Evolutionary conservation across 2,329 filamentous ascomycete species (phyloP).

Genomic region (Epichloe coenophiala): DNA sequence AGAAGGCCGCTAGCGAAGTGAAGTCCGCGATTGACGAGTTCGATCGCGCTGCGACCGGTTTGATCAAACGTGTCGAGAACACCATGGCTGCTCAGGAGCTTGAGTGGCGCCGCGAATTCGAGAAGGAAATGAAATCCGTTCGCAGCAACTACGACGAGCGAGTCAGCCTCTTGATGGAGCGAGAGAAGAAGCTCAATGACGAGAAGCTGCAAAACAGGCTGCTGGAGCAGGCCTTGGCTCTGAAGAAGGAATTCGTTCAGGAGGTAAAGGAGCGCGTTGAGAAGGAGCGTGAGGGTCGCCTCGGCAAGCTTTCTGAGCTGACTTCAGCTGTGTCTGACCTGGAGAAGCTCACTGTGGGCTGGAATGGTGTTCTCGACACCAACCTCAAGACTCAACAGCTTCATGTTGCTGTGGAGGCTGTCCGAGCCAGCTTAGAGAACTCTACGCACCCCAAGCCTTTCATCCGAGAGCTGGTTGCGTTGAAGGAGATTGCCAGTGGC

Average conservation of each 20-base stretch:
- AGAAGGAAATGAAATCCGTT: slow-evolving; percentile 68
- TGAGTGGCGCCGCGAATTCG: slow-evolving; percentile 79
- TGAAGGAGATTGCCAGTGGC: slow-evolving; percentile 80
- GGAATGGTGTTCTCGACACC: slow-evolving; percentile 79
- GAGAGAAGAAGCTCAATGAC: slow-evolving; percentile 67
- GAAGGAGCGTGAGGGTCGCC: slow-evolving; percentile 70
- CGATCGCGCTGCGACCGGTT: slow-evolving; percentile 71
- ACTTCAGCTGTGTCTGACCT: slow-evolving; percentile 67
- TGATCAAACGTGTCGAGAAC: slow-evolving; percentile 77
- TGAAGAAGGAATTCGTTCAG: slow-evolving; percentile 73
- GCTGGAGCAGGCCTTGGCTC: slow-evolving; percentile 74
- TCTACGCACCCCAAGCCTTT: slow-evolving; percentile 65
- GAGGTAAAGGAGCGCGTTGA: slow-evolving; percentile 76
- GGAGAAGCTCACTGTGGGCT: slow-evolving; percentile 74
- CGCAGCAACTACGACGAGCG: slow-evolving; percentile 67
- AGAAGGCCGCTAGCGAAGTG: slow-evolving; percentile 63
- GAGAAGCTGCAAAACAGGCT: slow-evolving; percentile 75
- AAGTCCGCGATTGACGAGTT: slow-evolving; percentile 62
- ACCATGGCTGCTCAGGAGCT: slow-evolving; percentile 71
- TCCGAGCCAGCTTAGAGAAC: slow-evolving; percentile 69
- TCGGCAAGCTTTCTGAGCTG: slow-evolving; percentile 75
- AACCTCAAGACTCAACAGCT: slow-evolving; percentile 93
- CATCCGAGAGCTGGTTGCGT: slow-evolving; percentile 78
- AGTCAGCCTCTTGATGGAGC: slow-evolving; percentile 64
- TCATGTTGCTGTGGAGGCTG: slow-evolving; percentile 87